These are phyloP conservation scores for Calonectria leucothoes DNA, from an alignment of 2,329 filamentous ascomycete species.

Conservation along the genomic window DNA sequence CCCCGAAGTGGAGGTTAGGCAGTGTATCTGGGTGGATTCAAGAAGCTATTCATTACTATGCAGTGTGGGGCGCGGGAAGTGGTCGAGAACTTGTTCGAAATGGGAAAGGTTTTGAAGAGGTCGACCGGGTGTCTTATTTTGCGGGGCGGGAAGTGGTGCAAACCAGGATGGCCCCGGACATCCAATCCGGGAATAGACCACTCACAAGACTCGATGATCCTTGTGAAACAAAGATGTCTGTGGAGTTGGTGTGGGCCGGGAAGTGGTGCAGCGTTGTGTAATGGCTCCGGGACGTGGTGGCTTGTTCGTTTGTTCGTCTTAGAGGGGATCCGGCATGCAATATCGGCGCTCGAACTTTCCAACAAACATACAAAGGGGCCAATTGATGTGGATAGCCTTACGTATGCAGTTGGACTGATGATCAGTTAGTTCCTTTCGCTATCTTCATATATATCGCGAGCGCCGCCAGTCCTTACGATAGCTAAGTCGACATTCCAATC, in stretches of 20 bases:
- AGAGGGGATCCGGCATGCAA: background rate
- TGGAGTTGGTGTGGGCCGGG: background rate
- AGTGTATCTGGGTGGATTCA: background rate
- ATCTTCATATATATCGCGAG: background rate
- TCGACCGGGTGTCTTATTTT: background rate
- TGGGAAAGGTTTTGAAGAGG: background rate
- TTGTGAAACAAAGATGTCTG: background rate
- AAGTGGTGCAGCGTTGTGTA: background rate
- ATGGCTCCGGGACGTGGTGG: background rate
- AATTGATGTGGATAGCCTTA: background rate
- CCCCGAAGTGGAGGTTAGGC: background rate
- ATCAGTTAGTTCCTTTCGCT: background rate
- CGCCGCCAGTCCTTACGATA: background rate
- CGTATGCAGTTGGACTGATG: background rate
- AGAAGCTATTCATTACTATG: background rate
- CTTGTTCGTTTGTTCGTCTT: background rate
- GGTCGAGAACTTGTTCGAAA: background rate
- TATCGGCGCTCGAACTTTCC: background rate
- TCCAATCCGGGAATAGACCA: background rate
- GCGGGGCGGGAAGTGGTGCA: background rate
- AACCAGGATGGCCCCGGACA: background rate
- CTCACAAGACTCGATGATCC: rapidly evolving
- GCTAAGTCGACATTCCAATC: background rate
- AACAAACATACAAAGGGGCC: too few species aligned
- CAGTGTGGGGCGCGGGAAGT: background rate